phyloP scores from a whole-genome alignment of 164 flowering plant genomes.

The Houttuynia cordata region DNA sequence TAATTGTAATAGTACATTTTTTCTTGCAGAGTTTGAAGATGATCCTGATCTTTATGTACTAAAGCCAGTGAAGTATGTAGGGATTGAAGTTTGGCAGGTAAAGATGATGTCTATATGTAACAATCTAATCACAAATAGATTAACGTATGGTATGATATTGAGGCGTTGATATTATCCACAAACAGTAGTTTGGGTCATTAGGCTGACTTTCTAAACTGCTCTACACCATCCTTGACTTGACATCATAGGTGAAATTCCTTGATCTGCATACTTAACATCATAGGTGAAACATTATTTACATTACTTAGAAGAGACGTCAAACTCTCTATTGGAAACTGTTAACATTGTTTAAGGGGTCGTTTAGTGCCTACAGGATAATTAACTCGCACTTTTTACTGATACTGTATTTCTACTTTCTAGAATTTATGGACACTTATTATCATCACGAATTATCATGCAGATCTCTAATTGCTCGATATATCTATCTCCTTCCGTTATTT shows the following conservation, averaged over 20 bases:
- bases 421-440: too few species aligned
- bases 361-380: not conserved
- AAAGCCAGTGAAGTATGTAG: conserved; percentile 71
- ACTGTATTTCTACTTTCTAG: too few species aligned
- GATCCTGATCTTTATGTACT: conserved; percentile 90
- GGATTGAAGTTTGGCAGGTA: conserved; percentile 91
- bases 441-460: too few species aligned
- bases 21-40: conserved; percentile 75
- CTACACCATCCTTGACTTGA: not conserved
- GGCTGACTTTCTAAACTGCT: not conserved
- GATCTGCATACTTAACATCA: too few species aligned
- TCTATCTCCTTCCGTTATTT: too few species aligned
- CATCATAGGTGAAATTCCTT: not conserved
- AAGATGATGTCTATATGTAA: not conserved
- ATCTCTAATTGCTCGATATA: too few species aligned
- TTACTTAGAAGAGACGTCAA: not conserved
- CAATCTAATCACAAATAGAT: too few species aligned
- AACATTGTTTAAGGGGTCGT: not conserved
- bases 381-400: not conserved
- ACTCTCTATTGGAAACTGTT: not conserved
- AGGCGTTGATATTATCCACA: not conserved
- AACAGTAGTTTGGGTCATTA: not conserved
- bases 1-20: not conserved
- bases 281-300: not conserved
- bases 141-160: not conserved